These are phyloP conservation scores for Monosporascus sp. DNA, from an alignment of 2,329 filamentous ascomycete species.

Conservation along the genomic window DNA sequence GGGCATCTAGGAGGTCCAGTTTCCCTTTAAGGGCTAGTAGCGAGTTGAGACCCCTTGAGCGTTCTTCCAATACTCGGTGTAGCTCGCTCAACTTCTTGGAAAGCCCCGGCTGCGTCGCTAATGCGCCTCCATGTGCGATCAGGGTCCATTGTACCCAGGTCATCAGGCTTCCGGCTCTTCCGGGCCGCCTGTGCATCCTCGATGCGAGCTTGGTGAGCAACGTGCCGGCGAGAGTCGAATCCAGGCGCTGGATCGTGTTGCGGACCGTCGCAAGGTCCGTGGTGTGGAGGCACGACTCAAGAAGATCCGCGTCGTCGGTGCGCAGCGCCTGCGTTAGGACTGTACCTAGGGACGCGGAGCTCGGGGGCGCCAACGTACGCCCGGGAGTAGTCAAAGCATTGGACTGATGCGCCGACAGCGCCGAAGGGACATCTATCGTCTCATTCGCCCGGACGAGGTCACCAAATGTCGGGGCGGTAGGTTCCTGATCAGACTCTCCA, in stretches of 20 bases:
- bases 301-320: slow-evolving; percentile 82
- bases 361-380: slow-evolving; percentile 54
- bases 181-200: slow-evolving; percentile 78
- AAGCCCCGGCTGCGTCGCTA: slow-evolving; percentile 80
- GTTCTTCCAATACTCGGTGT: slow-evolving; percentile 81
- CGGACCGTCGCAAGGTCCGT: slow-evolving; percentile 72
- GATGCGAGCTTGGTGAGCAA: slow-evolving; percentile 82
- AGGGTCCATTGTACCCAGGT: slow-evolving; percentile 96
- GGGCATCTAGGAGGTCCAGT: slow-evolving; percentile 86
- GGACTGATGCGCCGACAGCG: slow-evolving; percentile 41
- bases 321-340: slow-evolving; percentile 91
- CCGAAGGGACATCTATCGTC: slow-evolving; percentile 68
- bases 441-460: slow-evolving; percentile 73
- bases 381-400: slow-evolving; percentile 36
- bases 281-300: slow-evolving; percentile 87
- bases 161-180: slow-evolving; percentile 84
- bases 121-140: slow-evolving; percentile 83
- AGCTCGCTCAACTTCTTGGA: slow-evolving; percentile 72
- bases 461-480: slow-evolving; percentile 68
- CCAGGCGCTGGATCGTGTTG: slow-evolving; percentile 84
- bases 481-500: slow-evolving; percentile 41
- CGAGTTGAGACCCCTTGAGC: slow-evolving; percentile 74
- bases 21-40: slow-evolving; percentile 89
- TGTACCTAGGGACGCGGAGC: slow-evolving; percentile 77
- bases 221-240: slow-evolving; percentile 72